Evolutionary conservation across 495 filamentous ascomycete species (phyloP).

Genomic region (Penicillium odoratum): DNA sequence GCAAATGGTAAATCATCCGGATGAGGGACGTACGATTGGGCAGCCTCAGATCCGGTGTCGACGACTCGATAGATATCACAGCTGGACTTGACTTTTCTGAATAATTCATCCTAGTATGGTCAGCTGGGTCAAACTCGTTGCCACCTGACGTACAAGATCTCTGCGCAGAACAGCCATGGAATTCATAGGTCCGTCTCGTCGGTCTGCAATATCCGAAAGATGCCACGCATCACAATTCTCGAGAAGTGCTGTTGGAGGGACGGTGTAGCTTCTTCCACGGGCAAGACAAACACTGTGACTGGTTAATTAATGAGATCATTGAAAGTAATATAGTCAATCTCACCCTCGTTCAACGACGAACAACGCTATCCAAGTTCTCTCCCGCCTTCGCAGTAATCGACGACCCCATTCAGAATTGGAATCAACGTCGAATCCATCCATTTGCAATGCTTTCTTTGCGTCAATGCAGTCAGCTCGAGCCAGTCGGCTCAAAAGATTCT

Average conservation of each 20-base stretch:
- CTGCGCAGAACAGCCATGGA: constrained; percentile 67
- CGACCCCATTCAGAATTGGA: constrained; percentile 58
- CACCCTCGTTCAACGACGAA: constrained; percentile 74
- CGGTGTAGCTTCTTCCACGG: constrained; percentile 64
- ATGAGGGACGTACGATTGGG: constrained; percentile 49
- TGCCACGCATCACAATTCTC: constrained; percentile 70
- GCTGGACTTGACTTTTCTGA: constrained; percentile 58
- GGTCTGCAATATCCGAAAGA: constrained; percentile 58
- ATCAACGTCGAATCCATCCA: constrained; percentile 69
- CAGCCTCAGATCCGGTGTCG: constrained; percentile 53
- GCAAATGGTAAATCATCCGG: not conserved
- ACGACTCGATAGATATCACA: constrained; percentile 59
- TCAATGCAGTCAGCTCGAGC: constrained; percentile 66
- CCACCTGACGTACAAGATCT: constrained; percentile 55
- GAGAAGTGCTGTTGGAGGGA: constrained; percentile 63
- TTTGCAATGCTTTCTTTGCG: constrained; percentile 58
- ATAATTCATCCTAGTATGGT: constrained; percentile 53
- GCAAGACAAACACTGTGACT: constrained; percentile 62
- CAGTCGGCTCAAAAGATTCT: constrained; percentile 47
- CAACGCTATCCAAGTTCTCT: constrained; percentile 68
- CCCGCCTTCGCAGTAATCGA: constrained; percentile 60
- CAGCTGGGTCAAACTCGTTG: not conserved
- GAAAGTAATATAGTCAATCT: not conserved
- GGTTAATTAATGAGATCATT: no score
- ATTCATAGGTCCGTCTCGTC: constrained; percentile 66